These are phyloP conservation scores for Phytophthora lateralis DNA, from an alignment of 352 stramenopile genomes.

Conservation along the genomic window DNA sequence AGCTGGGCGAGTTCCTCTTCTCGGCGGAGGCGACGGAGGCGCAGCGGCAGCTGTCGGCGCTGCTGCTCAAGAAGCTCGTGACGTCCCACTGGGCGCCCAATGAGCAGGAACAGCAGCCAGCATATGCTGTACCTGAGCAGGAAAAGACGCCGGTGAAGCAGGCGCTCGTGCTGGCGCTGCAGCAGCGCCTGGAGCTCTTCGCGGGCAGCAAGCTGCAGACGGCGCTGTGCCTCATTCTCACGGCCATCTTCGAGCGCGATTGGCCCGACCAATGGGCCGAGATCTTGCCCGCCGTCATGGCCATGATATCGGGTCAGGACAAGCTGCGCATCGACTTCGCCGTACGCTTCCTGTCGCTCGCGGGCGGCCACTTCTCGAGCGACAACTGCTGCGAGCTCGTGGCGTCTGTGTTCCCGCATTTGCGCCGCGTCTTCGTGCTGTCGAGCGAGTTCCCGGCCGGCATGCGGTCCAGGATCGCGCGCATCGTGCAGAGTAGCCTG, in stretches of 20 bases:
- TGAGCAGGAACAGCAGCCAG: constrained; percentile 27
- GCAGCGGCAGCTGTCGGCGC: constrained; percentile 70
- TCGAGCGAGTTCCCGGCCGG: constrained; percentile 50
- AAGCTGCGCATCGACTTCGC: constrained; percentile 70
- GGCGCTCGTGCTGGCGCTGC: constrained; percentile 59
- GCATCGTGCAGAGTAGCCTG: constrained; percentile 79
- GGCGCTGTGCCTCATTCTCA: constrained; percentile 73
- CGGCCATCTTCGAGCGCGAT: constrained; percentile 84
- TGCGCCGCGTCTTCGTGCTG: constrained; percentile 65
- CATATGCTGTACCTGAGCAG: constrained; percentile 60
- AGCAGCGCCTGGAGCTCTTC: constrained; percentile 66
- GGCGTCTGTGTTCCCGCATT: constrained; percentile 71
- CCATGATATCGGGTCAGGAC: constrained; percentile 58
- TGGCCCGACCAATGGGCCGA: constrained; percentile 86
- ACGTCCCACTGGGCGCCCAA: constrained; percentile 62
- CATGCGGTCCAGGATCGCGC: constrained; percentile 62
- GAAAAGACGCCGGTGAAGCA: constrained; percentile 76
- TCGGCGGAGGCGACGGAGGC: constrained; percentile 34
- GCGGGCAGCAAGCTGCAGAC: constrained; percentile 78
- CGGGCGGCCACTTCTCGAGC: constrained; percentile 75
- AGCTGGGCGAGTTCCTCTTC: constrained; percentile 79
- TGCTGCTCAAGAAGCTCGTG: constrained; percentile 83
- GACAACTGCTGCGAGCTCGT: constrained; percentile 84
- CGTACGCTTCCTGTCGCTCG: constrained; percentile 77
- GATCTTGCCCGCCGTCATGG: constrained; percentile 66